Conservation (phyloP, 768 basidiomycete genomes). For the Lepiota venenata region DNA sequence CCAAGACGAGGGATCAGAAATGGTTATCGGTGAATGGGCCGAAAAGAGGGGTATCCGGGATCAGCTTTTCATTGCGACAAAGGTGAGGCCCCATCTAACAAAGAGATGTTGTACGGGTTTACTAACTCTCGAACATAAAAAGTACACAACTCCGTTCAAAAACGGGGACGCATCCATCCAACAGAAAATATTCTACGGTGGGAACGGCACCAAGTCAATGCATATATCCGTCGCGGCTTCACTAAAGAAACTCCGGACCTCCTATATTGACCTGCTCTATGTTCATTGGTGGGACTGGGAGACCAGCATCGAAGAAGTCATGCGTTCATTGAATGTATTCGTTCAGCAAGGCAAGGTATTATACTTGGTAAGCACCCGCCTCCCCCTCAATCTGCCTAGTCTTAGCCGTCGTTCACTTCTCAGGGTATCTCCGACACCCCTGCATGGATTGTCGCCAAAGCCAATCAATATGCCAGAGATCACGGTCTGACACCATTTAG, state of each 20-base stretch:
- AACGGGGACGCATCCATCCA: slow-evolving; percentile 18
- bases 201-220: slow-evolving; percentile 42
- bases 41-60: slow-evolving; percentile 39
- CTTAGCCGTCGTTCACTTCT: neutral
- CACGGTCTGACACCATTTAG: slow-evolving; percentile 49
- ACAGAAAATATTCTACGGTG: slow-evolving; percentile 29
- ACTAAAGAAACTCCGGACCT: slow-evolving; percentile 38
- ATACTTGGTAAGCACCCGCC: slow-evolving; percentile 30
- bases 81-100: slow-evolving; percentile 25
- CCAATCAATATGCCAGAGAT: slow-evolving; percentile 47
- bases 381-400: neutral
- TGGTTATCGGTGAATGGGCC: slow-evolving; percentile 48
- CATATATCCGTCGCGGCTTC: slow-evolving; percentile 32
- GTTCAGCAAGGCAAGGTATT: slow-evolving; percentile 49
- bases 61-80: slow-evolving; percentile 43
- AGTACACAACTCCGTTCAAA: slow-evolving; percentile 29
- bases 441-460: slow-evolving; percentile 45
- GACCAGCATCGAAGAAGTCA: slow-evolving; percentile 51
- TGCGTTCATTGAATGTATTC: slow-evolving; percentile 49
- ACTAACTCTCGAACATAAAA: neutral
- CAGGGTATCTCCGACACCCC: slow-evolving; percentile 41
- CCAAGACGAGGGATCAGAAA: slow-evolving; percentile 51
- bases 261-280: slow-evolving; percentile 34
- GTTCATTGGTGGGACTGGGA: slow-evolving; percentile 49
- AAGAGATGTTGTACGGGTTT: neutral